phyloP scores from a whole-genome alignment of 169 alveolate genomes.

The Nephromyces sp. region DNA sequence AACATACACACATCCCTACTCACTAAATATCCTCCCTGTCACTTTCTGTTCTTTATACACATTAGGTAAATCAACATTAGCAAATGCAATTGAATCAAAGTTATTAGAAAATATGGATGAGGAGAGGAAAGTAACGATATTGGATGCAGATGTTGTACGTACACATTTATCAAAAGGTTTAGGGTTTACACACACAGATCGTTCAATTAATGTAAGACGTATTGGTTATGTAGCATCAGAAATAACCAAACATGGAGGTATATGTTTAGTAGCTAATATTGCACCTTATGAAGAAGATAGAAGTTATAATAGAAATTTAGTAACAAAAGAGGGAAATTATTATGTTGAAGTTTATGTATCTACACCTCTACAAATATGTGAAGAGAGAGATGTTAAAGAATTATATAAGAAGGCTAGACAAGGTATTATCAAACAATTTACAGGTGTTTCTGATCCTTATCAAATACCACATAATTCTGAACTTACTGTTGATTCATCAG shows the following conservation, averaged over 20 bases:
- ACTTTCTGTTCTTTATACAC: background rate
- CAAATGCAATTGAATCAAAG: constrained; percentile 25
- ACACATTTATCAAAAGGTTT: constrained; percentile 24
- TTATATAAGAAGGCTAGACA: constrained; percentile 37
- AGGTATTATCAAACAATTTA: constrained; percentile 33
- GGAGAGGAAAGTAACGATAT: constrained; percentile 16
- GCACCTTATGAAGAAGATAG: constrained; percentile 36
- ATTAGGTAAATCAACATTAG: constrained; percentile 43
- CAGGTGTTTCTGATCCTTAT: constrained; percentile 37
- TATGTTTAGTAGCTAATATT: constrained; percentile 33
- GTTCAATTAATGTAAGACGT: constrained; percentile 29
- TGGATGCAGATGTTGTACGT: constrained; percentile 40
- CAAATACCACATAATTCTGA: constrained; percentile 32
- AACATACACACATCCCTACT: too few relatives aligned
- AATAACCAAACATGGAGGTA: constrained; percentile 39
- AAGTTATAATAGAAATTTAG: constrained; percentile 14
- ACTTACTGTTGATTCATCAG: constrained; percentile 15
- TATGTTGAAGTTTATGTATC: constrained; percentile 35
- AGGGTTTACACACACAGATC: constrained; percentile 23
- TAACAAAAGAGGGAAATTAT: constrained; percentile 19
- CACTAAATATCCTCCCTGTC: too few relatives aligned
- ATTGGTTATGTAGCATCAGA: constrained; percentile 38
- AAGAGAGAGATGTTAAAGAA: constrained; percentile 30
- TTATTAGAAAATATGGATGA: constrained; percentile 19
- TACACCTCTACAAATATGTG: constrained; percentile 33